Percentiles rank a stretch among this genome's conserved stretches.
Conservation (phyloP, 2,329 filamentous ascomycete genomes). For the Zymoseptoria pseudotritici region DNA sequence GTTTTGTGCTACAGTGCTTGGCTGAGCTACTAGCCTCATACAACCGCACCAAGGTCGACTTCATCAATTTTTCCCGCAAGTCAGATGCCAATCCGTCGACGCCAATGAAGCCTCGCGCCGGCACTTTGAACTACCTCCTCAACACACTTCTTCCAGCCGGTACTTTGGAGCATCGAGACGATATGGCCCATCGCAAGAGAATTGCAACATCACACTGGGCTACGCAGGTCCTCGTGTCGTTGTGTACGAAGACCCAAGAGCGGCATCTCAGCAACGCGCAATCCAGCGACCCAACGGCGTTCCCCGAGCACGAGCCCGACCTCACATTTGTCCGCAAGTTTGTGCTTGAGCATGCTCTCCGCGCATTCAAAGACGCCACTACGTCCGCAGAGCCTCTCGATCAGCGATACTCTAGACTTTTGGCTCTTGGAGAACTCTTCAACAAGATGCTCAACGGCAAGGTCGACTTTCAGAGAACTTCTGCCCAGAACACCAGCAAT, state of each 20-base stretch:
- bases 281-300: constrained; percentile 23
- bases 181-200: constrained; percentile 74
- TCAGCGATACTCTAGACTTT: constrained; percentile 76
- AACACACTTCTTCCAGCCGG: constrained; percentile 65
- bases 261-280: constrained; percentile 40
- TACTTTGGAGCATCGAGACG: constrained; percentile 64
- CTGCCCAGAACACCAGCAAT: constrained; percentile 8
- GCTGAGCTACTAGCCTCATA: constrained; percentile 87
- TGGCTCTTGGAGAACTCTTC: constrained; percentile 85
- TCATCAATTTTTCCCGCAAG: constrained; percentile 97
- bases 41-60: constrained; percentile 91
- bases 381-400: constrained; percentile 73
- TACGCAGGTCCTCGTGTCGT: constrained; percentile 74
- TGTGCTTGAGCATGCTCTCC: constrained; percentile 85
- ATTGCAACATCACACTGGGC: constrained; percentile 77
- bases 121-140: constrained; percentile 87
- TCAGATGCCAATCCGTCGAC: constrained; percentile 75
- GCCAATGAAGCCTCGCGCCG: constrained; percentile 87
- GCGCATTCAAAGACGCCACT: constrained; percentile 83
- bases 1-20: constrained; percentile 87
- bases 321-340: constrained; percentile 90
- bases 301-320: constrained; percentile 69
- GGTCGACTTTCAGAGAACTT: constrained; percentile 47
- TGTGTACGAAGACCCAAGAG: constrained; percentile 84
- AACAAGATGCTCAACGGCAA: constrained; percentile 81